A percentile compares a stretch with the other conserved stretches of the same genome.
Evolutionary conservation across 768 basidiomycete genomes (phyloP).

Genomic region (Floccularia luteovirens): DNA sequence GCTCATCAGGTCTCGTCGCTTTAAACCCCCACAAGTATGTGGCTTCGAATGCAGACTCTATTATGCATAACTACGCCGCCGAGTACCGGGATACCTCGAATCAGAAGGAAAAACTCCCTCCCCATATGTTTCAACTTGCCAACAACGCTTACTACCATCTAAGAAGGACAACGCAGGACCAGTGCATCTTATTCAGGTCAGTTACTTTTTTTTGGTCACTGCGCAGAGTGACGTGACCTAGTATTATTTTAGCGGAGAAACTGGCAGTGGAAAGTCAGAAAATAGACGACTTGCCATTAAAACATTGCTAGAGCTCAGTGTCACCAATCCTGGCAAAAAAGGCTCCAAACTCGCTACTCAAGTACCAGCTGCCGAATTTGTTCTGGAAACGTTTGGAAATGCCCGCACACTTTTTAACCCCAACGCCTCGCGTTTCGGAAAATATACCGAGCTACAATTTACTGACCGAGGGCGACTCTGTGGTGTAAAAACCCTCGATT

Average conservation of each 20-base stretch:
- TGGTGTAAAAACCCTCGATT: conserved; percentile 93
- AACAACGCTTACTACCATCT: conserved; percentile 95
- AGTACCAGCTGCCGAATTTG: conserved; percentile 90
- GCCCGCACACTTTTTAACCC: conserved; percentile 89
- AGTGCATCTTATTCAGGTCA: conserved; percentile 80
- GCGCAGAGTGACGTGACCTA: conserved; percentile 1
- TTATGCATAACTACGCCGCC: conserved; percentile 79
- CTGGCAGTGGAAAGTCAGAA: conserved; percentile 92
- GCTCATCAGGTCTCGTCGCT: conserved; percentile 68
- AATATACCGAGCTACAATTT: conserved; percentile 98
- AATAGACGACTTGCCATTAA: conserved; percentile 87
- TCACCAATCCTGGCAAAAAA: conserved; percentile 88
- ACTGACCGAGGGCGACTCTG: conserved; percentile 82
- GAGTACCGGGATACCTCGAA: conserved; percentile 75
- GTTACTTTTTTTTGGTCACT: conserved; percentile 13
- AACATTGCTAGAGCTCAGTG: conserved; percentile 83
- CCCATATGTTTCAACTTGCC: conserved; percentile 90
- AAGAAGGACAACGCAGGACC: conserved; percentile 90
- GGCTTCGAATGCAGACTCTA: conserved; percentile 72
- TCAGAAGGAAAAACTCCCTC: conserved; percentile 54
- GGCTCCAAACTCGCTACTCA: conserved; percentile 82
- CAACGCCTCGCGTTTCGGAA: conserved; percentile 95
- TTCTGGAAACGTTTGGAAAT: conserved; percentile 91
- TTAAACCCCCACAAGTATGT: conserved; percentile 94
- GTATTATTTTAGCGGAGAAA: conserved; percentile 65